A percentile compares a stretch with the other conserved stretches of the same genome.
Evolutionary conservation across 1,284 basidiomycete species (phyloP).

Genomic region (Ustilago curta): DNA sequence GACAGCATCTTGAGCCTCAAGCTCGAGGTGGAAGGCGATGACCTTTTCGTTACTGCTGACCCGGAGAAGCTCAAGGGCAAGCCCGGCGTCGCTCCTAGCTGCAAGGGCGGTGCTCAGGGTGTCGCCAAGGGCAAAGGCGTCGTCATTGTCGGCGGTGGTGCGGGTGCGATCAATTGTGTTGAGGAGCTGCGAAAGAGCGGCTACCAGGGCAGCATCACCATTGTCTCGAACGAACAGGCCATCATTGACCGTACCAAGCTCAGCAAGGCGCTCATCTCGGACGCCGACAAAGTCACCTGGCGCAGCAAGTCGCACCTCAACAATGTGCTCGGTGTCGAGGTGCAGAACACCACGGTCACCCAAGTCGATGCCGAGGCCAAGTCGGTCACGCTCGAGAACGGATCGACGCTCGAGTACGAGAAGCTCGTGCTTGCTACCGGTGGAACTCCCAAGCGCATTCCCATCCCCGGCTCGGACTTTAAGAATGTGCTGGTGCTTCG

Average conservation of each 20-base stretch:
- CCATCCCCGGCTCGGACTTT: slow-evolving; percentile 81
- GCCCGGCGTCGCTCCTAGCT: slow-evolving; percentile 54
- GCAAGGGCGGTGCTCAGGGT: slow-evolving; percentile 66
- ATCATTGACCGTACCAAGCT: slow-evolving; percentile 92
- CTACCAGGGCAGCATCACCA: slow-evolving; percentile 81
- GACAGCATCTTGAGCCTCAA: slow-evolving; percentile 86
- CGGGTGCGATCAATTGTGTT: slow-evolving; percentile 81
- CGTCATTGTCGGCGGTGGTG: slow-evolving; percentile 87
- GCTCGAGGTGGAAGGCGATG: slow-evolving; percentile 76
- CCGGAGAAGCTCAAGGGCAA: slow-evolving; percentile 74
- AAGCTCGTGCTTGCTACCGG: slow-evolving; percentile 71
- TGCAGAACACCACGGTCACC: slow-evolving; percentile 74
- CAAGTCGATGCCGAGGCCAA: slow-evolving; percentile 53
- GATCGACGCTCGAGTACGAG: slow-evolving; percentile 67
- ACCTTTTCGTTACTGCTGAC: slow-evolving; percentile 84
- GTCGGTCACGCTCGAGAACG: slow-evolving; percentile 69
- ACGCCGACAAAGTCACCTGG: slow-evolving; percentile 82
- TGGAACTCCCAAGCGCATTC: slow-evolving; percentile 74
- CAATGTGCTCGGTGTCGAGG: slow-evolving; percentile 82
- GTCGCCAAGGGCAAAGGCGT: slow-evolving; percentile 74
- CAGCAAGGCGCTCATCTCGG: slow-evolving; percentile 85
- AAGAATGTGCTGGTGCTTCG: slow-evolving; percentile 84
- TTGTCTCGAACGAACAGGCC: slow-evolving; percentile 82
- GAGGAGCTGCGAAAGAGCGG: slow-evolving; percentile 88
- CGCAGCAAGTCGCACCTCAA: slow-evolving; percentile 80